phyloP scores from a whole-genome alignment of 2,329 filamentous ascomycete genomes.

The Dothistroma septosporum region DNA sequence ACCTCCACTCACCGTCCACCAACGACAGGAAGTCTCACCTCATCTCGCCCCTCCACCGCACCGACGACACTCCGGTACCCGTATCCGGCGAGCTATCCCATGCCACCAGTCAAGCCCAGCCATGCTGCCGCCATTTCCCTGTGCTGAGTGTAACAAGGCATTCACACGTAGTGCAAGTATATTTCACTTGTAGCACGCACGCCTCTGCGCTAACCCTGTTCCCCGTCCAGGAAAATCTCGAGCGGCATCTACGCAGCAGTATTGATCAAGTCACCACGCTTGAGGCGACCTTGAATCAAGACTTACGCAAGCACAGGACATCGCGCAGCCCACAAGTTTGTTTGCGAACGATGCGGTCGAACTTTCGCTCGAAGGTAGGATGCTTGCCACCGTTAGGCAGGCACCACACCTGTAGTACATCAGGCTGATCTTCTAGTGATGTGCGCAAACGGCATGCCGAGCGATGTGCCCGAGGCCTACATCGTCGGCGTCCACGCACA shows the following conservation, averaged over 20 bases:
- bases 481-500: not conserved
- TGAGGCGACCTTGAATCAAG: not conserved
- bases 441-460: conserved; percentile 2
- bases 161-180: conserved; percentile 2
- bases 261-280: not conserved
- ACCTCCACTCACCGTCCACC: too few species aligned
- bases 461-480: conserved; percentile 4
- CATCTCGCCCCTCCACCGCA: too few species aligned
- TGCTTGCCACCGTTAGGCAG: not conserved
- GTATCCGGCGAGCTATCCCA: too few species aligned
- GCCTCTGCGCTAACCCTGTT: not conserved
- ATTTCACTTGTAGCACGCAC: not conserved
- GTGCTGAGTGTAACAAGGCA: not conserved
- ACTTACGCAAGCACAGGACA: conserved; percentile 1
- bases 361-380: not conserved
- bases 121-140: not conserved
- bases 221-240: conserved; percentile 1
- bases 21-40: too few species aligned
- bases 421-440: not conserved
- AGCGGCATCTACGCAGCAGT: conserved; percentile 6
- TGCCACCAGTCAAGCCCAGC: too few species aligned
- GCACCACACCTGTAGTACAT: not conserved
- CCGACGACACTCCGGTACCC: too few species aligned
- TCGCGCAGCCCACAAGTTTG: not conserved
- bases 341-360: not conserved